phyloP scores from a whole-genome alignment of 73 alveolate species.

The Breviolum minutum region DNA sequence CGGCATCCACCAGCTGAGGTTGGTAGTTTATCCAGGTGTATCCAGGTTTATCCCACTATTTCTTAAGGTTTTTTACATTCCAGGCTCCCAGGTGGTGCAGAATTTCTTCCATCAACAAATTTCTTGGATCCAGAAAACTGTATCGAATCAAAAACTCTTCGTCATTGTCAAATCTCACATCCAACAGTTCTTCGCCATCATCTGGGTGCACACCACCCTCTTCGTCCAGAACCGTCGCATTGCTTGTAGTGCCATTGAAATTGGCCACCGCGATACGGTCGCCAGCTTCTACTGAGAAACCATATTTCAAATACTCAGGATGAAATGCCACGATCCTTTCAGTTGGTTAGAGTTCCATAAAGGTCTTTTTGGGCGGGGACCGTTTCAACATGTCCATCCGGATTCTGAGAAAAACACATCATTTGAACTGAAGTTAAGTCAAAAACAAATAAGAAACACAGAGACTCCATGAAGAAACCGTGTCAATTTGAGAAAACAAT shows the following conservation, averaged over 20 bases:
- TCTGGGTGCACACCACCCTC: conserved; percentile 85
- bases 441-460: no score
- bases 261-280: conserved; percentile 72
- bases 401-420: no score
- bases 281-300: conserved; percentile 67
- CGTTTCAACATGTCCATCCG: no score
- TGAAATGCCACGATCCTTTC: conserved; percentile 53
- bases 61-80: no score
- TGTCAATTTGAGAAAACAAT: no score
- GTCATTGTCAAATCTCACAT: conserved; percentile 60
- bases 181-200: conserved; percentile 76
- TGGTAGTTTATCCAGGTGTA: no score
- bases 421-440: no score
- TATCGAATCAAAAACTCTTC: conserved; percentile 64
- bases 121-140: background rate
- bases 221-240: conserved; percentile 66
- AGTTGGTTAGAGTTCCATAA: background rate
- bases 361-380: background rate
- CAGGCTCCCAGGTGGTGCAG: no score
- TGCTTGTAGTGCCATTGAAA: conserved; percentile 49
- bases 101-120: no score
- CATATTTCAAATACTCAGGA: conserved; percentile 50
- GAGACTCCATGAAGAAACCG: no score
- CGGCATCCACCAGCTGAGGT: no score
- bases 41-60: no score